phyloP scores from a whole-genome alignment of 176 grass and related monocot species.

The Stipa capillata region DNA sequence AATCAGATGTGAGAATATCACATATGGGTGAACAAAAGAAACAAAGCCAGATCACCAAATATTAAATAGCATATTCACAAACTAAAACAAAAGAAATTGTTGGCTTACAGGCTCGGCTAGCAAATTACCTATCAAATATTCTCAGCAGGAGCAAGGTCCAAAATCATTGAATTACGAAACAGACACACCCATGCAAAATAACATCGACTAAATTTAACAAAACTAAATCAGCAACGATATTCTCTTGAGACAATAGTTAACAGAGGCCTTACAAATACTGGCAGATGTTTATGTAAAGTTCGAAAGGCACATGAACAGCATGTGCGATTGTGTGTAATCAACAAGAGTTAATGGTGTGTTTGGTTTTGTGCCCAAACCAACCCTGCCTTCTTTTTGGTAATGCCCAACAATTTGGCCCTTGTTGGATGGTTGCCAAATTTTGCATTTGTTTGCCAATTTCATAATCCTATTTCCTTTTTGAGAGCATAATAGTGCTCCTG shows the following conservation, averaged over 20 bases:
- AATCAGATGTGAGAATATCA: slow-evolving; percentile 1
- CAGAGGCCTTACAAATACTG: not conserved
- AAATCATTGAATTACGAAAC: not conserved
- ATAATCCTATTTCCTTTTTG: not conserved
- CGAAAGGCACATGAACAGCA: not conserved
- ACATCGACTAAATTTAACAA: not conserved
- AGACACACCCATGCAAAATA: not conserved
- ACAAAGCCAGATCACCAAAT: not conserved
- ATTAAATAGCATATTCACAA: not conserved
- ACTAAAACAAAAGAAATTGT: not conserved
- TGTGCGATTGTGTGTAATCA: not conserved
- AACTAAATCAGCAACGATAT: not conserved
- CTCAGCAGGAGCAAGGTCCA: not conserved
- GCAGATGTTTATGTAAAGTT: not conserved
- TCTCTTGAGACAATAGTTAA: not conserved
- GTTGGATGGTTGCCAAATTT: not conserved
- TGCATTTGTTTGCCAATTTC: too few relatives aligned
- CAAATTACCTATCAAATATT: slow-evolving; percentile 8
- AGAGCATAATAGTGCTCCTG: not conserved
- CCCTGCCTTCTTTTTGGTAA: not conserved
- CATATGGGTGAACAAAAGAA: not conserved
- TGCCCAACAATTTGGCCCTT: not conserved
- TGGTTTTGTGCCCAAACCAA: not conserved
- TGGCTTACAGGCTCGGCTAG: not conserved
- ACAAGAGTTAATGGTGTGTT: not conserved